Evolutionary conservation across 2,329 filamentous ascomycete genomes (phyloP).

Genomic region (Camillea tinctor): DNA sequence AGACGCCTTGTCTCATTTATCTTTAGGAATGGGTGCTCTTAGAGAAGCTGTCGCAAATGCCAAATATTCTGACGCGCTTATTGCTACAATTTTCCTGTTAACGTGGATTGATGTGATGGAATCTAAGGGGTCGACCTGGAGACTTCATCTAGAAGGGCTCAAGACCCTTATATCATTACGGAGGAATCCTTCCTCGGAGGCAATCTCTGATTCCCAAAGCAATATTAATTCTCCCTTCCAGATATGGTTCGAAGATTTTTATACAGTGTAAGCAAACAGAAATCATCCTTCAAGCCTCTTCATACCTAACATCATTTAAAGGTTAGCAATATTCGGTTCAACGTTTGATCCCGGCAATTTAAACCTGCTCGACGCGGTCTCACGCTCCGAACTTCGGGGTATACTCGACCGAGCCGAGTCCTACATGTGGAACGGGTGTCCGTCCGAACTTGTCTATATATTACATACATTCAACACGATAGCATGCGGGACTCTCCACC

Average conservation of each 20-base stretch:
- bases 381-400: conserved; percentile 1
- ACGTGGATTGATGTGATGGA: conserved; percentile 2
- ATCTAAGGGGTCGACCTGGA: not conserved
- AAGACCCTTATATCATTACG: not conserved
- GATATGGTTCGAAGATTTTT: conserved; percentile 1
- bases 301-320: not conserved
- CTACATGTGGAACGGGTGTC: conserved; percentile 1
- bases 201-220: not conserved
- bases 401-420: conserved; percentile 1
- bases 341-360: not conserved
- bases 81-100: conserved; percentile 1
- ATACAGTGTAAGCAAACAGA: conserved; percentile 1
- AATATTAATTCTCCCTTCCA: not conserved
- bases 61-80: not conserved
- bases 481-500: not conserved
- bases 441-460: not conserved
- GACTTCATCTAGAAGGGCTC: not conserved
- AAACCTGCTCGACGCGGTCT: conserved; percentile 1
- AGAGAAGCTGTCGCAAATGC: not conserved
- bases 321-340: not conserved
- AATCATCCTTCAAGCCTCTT: not conserved
- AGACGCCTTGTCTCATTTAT: conserved; percentile 1
- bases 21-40: not conserved
- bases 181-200: not conserved
- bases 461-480: not conserved